Conservation (phyloP, 2,329 filamentous ascomycete species). For the Fusarium citri region DNA sequence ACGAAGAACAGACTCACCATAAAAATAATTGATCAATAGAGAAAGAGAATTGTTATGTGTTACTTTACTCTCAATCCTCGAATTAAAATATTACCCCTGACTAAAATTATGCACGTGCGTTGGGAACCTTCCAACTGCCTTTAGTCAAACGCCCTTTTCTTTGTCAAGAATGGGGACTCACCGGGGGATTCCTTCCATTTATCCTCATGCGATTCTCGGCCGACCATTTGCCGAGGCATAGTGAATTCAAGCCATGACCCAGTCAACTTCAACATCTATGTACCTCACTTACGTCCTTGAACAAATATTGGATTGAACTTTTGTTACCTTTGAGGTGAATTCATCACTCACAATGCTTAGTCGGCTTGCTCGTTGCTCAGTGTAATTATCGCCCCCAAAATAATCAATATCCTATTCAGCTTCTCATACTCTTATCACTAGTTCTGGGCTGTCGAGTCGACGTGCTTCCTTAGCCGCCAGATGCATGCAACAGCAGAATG, state of each 20-base stretch:
- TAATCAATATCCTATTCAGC: slow-evolving; percentile 11
- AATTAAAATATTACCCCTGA: not conserved
- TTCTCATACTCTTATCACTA: slow-evolving; percentile 13
- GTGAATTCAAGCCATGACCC: not conserved
- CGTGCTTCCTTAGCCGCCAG: slow-evolving; percentile 10
- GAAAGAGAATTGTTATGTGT: not conserved
- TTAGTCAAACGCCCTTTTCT: slow-evolving; percentile 28
- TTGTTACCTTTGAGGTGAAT: not conserved
- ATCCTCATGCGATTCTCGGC: slow-evolving; percentile 36
- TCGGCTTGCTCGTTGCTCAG: slow-evolving; percentile 32
- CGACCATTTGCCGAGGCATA: slow-evolving; percentile 33
- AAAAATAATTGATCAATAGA: not conserved
- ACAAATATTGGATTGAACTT: not conserved
- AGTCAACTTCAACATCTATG: not conserved
- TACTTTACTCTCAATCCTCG: not conserved
- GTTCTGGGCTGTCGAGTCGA: slow-evolving; percentile 31
- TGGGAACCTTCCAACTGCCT: not conserved
- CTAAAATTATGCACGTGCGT: slow-evolving; percentile 8
- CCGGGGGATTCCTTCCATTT: not conserved
- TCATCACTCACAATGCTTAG: slow-evolving; percentile 32
- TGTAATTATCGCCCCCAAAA: slow-evolving; percentile 21
- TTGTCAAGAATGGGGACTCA: slow-evolving; percentile 8
- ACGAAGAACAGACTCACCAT: slow-evolving; percentile 5
- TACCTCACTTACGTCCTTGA: not conserved
- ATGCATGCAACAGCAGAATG: slow-evolving; percentile 5